Base-by-base conservation (phyloP, 768 basidiomycete genomes). In the Naganishia onofrii region DNA sequence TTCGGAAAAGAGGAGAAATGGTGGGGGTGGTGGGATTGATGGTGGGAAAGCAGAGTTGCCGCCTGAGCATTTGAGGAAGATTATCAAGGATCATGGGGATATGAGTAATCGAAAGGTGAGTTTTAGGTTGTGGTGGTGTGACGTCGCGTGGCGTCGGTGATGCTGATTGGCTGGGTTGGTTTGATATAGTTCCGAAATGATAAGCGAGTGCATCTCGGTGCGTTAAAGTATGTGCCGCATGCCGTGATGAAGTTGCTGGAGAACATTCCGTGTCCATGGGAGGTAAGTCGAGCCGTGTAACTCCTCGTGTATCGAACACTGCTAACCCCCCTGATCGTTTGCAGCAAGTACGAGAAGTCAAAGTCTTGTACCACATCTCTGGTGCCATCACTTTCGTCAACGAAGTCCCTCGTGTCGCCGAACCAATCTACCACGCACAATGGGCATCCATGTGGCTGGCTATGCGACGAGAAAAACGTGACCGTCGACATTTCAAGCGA, bases 371-470 rank as follows among this genome's bases (percentile, higher is more conserved):
- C 82, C 96, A 99, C 80, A 95, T 99, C 77, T 98, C 96, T 10
- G 96, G 96, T 73, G 96, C 96, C 48, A 99, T 99, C 82, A 98
- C 96, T 2, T 99, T 99, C 77, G 96, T 99, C 74, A 98, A 97
- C 83, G 93, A 98, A 81, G 90, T 97, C 46, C 96, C 96, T 52
- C 89, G 92, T 56, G 88, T 99, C 74, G 90, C 98, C 72, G 96
- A 98, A 80, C 96, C 96, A 7, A 87, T 99, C 12, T 98, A 96
- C 82, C 96, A 99, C 80, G 93, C 96, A 0, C 96, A 98, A 77
- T 99, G 96, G 96, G 94, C 92, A 79, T 91, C 92, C 6, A 99
- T 99, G 96, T 99, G 96, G 96, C 84, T 99, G 55, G 95, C 96
- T 13, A 99, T 99, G 96, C 86, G 96, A 71, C 85, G 96, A 71